phyloP scores from a whole-genome alignment of 2,329 filamentous ascomycete species.

The Beauveria rudraprayagi region DNA sequence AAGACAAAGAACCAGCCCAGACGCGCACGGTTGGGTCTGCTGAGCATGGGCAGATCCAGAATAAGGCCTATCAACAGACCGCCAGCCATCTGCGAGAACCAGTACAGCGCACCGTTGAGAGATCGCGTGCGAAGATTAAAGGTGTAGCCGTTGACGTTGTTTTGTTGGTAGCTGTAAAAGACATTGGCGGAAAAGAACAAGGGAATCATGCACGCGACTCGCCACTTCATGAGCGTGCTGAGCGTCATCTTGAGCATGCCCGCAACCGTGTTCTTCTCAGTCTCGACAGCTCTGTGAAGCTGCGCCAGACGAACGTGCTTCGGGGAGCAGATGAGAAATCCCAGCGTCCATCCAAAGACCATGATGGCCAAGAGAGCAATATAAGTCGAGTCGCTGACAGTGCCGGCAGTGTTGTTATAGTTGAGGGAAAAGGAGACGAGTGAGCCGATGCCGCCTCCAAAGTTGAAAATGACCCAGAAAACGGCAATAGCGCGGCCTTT shows the following conservation, averaged over 20 bases:
- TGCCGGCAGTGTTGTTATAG: conserved; percentile 30
- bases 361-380: conserved; percentile 41
- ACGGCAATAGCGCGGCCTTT: conserved; percentile 34
- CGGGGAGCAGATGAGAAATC: conserved; percentile 40
- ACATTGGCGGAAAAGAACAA: conserved; percentile 49
- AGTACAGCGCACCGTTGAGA: conserved; percentile 46
- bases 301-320: conserved; percentile 31
- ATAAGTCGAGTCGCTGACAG: conserved; percentile 42
- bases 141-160: conserved; percentile 44
- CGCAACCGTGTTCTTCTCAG: conserved; percentile 30
- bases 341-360: conserved; percentile 39
- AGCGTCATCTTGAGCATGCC: conserved; percentile 29
- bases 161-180: conserved; percentile 51
- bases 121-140: conserved; percentile 50
- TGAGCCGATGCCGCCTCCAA: conserved; percentile 35
- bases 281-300: conserved; percentile 28
- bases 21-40: conserved; percentile 36
- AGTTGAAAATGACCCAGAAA: conserved; percentile 40
- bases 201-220: conserved; percentile 40
- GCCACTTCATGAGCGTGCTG: conserved; percentile 33
- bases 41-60: conserved; percentile 35
- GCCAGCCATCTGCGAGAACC: conserved; percentile 49
- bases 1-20: conserved; percentile 39
- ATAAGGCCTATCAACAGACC: conserved; percentile 38
- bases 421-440: conserved; percentile 37